Evolutionary conservation across 352 stramenopile species (phyloP).

Genomic region (Phytophthora melonis): DNA sequence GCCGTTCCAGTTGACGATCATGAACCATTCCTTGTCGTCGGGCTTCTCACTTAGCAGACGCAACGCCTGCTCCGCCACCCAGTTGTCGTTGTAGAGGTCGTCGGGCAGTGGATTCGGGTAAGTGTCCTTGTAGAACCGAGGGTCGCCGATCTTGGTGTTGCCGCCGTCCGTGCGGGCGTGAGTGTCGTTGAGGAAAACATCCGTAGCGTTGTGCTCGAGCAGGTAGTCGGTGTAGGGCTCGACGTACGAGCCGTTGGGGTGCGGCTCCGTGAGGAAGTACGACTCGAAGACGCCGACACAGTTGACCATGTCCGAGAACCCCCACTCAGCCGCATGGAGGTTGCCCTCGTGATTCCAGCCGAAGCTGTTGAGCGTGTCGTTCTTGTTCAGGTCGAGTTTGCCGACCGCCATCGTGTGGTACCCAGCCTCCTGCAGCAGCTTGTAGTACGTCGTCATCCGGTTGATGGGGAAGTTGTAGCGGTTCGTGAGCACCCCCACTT

Average conservation of each 20-base stretch:
- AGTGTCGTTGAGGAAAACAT: conserved; percentile 37
- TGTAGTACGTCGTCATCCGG: conserved; percentile 47
- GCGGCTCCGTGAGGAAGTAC: conserved; percentile 18
- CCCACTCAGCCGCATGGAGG: conserved; percentile 36
- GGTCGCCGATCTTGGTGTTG: conserved; percentile 32
- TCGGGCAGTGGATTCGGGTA: conserved; percentile 38
- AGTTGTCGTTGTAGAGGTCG: conserved; percentile 45
- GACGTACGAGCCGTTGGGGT: conserved; percentile 40
- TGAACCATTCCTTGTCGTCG: conserved; percentile 38
- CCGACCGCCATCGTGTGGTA: conserved; percentile 49
- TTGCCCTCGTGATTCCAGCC: conserved; percentile 38
- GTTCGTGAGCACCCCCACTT: conserved; percentile 46
- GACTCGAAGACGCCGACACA: conserved; percentile 45
- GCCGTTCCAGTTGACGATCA: conserved; percentile 51
- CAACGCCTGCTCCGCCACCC: conserved; percentile 37
- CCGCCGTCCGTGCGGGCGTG: conserved; percentile 31
- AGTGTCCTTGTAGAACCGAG: conserved; percentile 39
- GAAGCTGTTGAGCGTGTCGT: conserved; percentile 46
- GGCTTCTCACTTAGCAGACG: conserved; percentile 32
- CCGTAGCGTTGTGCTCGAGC: conserved; percentile 32
- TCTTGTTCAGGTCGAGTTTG: conserved; percentile 48
- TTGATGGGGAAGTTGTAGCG: conserved; percentile 45
- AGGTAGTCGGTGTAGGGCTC: conserved; percentile 48
- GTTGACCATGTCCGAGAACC: conserved; percentile 48
- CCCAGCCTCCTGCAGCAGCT: conserved; percentile 39